phyloP scores from a whole-genome alignment of 2,329 filamentous ascomycete genomes.

The Juglanconis juglandina region DNA sequence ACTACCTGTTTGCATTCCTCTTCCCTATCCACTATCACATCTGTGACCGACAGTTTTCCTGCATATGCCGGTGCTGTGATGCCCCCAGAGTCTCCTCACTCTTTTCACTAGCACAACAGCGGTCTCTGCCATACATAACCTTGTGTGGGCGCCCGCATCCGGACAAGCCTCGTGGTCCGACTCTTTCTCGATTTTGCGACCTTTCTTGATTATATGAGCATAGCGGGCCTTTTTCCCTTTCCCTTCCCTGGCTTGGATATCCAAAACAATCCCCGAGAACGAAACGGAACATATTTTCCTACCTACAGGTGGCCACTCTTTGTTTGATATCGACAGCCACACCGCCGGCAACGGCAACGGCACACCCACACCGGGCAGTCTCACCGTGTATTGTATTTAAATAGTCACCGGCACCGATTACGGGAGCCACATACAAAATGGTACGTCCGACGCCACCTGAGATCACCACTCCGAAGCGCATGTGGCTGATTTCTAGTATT shows the following conservation, averaged over 20 bases:
- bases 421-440: slow-evolving; percentile 26
- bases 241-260: slow-evolving; percentile 22
- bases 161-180: slow-evolving; percentile 27
- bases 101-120: slow-evolving; percentile 9
- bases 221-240: slow-evolving; percentile 30
- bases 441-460: slow-evolving; percentile 25
- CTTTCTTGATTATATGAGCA: slow-evolving; percentile 31
- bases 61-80: slow-evolving; percentile 19
- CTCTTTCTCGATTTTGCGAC: slow-evolving; percentile 40
- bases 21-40: slow-evolving; percentile 18
- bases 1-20: slow-evolving; percentile 6
- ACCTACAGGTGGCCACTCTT: background rate
- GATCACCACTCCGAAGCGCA: background rate
- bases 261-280: slow-evolving; percentile 2
- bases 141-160: slow-evolving; percentile 41
- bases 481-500: slow-evolving; percentile 3
- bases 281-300: slow-evolving; percentile 19
- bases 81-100: slow-evolving; percentile 2
- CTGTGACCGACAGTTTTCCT: slow-evolving; percentile 18
- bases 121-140: slow-evolving; percentile 44
- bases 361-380: slow-evolving; percentile 17
- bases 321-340: slow-evolving; percentile 23
- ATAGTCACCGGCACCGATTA: background rate
- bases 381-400: background rate
- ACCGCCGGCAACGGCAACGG: slow-evolving; percentile 41